A percentile compares a stretch with the other conserved stretches of the same genome.
phyloP scores from a whole-genome alignment of 2,329 filamentous ascomycete species.

The Endoconidiophora laricicola region DNA sequence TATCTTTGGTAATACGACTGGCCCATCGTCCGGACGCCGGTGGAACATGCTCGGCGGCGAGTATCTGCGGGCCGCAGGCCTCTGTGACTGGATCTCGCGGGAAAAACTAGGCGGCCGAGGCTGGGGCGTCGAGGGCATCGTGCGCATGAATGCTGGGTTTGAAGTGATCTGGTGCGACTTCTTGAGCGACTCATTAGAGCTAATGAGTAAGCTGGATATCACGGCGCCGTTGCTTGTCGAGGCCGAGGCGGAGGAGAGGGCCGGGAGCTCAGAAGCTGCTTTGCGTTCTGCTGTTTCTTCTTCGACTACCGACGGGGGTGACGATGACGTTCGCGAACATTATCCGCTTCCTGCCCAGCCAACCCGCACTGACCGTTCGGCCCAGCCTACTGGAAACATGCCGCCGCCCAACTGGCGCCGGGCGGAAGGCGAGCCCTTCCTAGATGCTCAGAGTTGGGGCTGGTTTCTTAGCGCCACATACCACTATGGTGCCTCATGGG shows the following conservation, averaged over 20 bases:
- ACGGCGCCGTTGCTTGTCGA: conserved; percentile 22
- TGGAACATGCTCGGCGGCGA: conserved; percentile 25
- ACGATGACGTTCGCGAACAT: conserved; percentile 13
- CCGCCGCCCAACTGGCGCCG: conserved; percentile 17
- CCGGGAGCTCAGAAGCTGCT: background rate
- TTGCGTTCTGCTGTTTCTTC: background rate
- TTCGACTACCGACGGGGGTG: background rate
- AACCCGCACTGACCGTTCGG: conserved; percentile 21
- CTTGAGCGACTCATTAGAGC: conserved; percentile 24
- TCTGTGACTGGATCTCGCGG: conserved; percentile 29
- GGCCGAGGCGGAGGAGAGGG: conserved; percentile 5
- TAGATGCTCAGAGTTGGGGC: conserved; percentile 24
- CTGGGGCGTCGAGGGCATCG: conserved; percentile 33
- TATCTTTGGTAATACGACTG: conserved; percentile 29
- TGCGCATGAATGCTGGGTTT: conserved; percentile 35
- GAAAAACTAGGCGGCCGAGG: conserved; percentile 26
- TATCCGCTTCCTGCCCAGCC: conserved; percentile 23
- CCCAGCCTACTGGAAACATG: conserved; percentile 10
- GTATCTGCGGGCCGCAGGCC: conserved; percentile 28
- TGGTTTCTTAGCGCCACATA: conserved; percentile 29
- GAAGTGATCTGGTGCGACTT: conserved; percentile 38
- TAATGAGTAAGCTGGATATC: conserved; percentile 29
- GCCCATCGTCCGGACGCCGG: conserved; percentile 14
- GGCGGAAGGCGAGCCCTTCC: conserved; percentile 22
- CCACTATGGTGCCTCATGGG: conserved; percentile 25